These are phyloP conservation scores for Aquilaria malaccensis DNA, from an alignment of 345 rosid species.

Conservation along the genomic window DNA sequence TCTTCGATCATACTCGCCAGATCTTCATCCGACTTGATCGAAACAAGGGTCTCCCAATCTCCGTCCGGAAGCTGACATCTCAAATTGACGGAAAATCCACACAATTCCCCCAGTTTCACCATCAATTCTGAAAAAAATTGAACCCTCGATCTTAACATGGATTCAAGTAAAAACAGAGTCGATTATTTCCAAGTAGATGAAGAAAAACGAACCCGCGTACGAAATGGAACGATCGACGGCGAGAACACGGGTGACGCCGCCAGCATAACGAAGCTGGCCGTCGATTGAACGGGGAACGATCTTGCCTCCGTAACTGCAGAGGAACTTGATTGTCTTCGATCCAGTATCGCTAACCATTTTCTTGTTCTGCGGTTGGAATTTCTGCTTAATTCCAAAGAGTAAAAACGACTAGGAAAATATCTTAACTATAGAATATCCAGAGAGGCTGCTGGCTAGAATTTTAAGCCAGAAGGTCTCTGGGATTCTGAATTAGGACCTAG, in stretches of 20 bases:
- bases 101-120: constrained; percentile 31
- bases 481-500: too few species aligned
- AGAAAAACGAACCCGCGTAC: constrained; percentile 41
- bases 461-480: too few species aligned
- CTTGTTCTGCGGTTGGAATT: not conserved
- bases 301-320: constrained; percentile 82
- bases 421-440: too few species aligned
- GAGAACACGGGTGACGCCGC: constrained; percentile 80
- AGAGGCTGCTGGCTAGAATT: too few species aligned
- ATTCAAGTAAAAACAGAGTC: not conserved
- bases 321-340: constrained; percentile 42
- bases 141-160: not conserved
- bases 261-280: constrained; percentile 77
- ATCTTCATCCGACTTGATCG: constrained; percentile 78
- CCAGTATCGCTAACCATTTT: constrained; percentile 19
- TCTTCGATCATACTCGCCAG: constrained; percentile 40
- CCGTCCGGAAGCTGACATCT: constrained; percentile 72
- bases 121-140: constrained; percentile 27
- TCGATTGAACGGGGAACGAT: constrained; percentile 62
- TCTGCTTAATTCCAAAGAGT: too few species aligned
- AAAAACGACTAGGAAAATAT: too few species aligned
- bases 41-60: constrained; percentile 70
- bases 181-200: not conserved
- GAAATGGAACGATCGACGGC: constrained; percentile 58
- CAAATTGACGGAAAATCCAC: constrained; percentile 35